These are phyloP conservation scores for Lasiodiplodia sp. DNA, from an alignment of 2,329 filamentous ascomycete genomes.

Conservation along the genomic window DNA sequence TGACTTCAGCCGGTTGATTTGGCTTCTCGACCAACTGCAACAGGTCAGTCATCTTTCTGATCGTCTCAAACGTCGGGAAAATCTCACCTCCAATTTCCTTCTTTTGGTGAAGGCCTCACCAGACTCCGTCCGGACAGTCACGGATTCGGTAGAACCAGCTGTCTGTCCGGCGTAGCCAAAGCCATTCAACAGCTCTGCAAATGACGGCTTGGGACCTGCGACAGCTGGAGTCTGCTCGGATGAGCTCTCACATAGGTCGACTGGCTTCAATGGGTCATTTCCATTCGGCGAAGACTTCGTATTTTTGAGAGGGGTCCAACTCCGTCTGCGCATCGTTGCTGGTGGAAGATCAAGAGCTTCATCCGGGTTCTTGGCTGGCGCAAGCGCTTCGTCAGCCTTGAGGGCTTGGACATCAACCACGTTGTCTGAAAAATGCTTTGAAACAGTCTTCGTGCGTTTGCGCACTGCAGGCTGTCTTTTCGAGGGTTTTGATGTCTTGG, in stretches of 20 bases:
- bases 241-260: conserved; percentile 2
- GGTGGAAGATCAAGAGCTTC: conserved; percentile 39
- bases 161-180: conserved; percentile 37
- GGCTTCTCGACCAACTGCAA: conserved; percentile 11
- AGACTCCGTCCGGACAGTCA: conserved; percentile 14
- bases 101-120: conserved; percentile 37
- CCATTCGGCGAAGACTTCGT: conserved; percentile 33
- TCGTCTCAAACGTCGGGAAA: too few relatives aligned
- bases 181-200: conserved; percentile 40
- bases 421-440: conserved; percentile 9
- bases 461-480: not conserved
- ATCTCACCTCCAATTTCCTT: conserved; percentile 40
- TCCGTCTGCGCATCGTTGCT: conserved; percentile 40
- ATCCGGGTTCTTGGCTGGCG: conserved; percentile 29
- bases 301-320: conserved; percentile 48
- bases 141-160: not conserved
- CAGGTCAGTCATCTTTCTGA: not conserved
- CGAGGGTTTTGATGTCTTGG: not conserved
- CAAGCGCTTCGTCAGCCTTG: conserved; percentile 15
- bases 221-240: not conserved
- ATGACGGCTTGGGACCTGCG: conserved; percentile 31
- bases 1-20: not conserved
- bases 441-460: not conserved
- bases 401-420: not conserved
- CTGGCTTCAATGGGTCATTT: conserved; percentile 31